Base-by-base conservation (phyloP, 805 yeast genomes). In the Hanseniaspora nectarophila region DNA sequence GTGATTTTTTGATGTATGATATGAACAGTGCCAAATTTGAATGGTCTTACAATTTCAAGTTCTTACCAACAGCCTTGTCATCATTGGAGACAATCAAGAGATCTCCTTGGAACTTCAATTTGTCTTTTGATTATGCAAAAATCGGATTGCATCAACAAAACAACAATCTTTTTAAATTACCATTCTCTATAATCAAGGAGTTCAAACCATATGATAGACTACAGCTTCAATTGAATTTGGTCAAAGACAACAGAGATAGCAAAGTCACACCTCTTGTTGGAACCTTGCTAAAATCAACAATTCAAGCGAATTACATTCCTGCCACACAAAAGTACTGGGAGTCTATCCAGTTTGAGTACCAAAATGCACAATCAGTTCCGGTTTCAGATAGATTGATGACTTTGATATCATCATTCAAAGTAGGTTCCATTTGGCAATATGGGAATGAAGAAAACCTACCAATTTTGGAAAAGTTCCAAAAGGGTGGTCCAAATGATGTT, bases 401-500 rank as follows among this genome's bases (percentile, higher is more conserved):
- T 5, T 34, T 40, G 1, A 49, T 49, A 4, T 10, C 43, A 6
- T 31, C 53, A 13, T 49, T 49, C 28, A 49, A 39, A 43, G 28
- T 49, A 15, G 53, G 53, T 3, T 33, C 53, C 1, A 49, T 49
- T 13, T 33, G 42, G n/a, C 53, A 49, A 26, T 49, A 49, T 31
- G 53, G 12, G n/a, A 33, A 29, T 32, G 31, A 32, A 13, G 21
- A 8, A 2, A 37, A 42, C 5, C 20, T 73, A 1, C 89, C 84
- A 60, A 61, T 81, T 29, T 74, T 81, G 61, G 98, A 90, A 64
- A 75, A 85, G 57, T 90, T 89, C 63, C 85, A 81, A 60, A 70
- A 85, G 43, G 95, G 96, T 16, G 96, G 95, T 0, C 76, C 80
- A 13, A 74, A 79, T 51, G 82, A 81, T 51, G 77, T 87, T 28